phyloP scores from a whole-genome alignment of 352 stramenopile genomes.

The Globisporangium solare region DNA sequence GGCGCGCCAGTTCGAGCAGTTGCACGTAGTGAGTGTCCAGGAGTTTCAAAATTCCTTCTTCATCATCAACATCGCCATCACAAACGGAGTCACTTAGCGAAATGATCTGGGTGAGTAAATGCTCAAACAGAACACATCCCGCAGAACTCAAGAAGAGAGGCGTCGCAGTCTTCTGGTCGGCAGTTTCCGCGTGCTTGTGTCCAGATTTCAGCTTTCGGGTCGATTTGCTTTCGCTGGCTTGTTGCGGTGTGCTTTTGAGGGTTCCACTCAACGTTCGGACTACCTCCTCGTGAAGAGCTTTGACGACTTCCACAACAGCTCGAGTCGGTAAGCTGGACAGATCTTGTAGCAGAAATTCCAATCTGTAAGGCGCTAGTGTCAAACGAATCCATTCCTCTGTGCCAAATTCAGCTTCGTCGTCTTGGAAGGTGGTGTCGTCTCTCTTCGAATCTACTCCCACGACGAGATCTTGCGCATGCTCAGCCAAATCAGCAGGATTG shows the following conservation, averaged over 20 bases:
- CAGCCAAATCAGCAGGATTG: constrained; percentile 37
- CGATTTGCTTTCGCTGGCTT: not conserved
- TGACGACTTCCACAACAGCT: constrained; percentile 40
- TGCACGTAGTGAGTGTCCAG: constrained; percentile 51
- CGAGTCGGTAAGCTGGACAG: constrained; percentile 41
- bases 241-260: constrained; percentile 7
- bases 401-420: constrained; percentile 28
- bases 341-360: constrained; percentile 62
- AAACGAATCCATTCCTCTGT: constrained; percentile 56
- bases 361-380: constrained; percentile 59
- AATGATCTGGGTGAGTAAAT: constrained; percentile 45
- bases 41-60: constrained; percentile 35
- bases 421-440: constrained; percentile 5
- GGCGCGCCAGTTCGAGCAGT: constrained; percentile 35
- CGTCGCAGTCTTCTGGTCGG: not conserved
- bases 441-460: constrained; percentile 10
- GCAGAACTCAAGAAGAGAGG: constrained; percentile 5
- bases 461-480: constrained; percentile 46
- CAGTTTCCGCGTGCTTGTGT: not conserved
- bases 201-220: constrained; percentile 17
- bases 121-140: constrained; percentile 66
- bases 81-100: constrained; percentile 28
- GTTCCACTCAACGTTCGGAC: constrained; percentile 26
- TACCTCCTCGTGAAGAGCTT: constrained; percentile 54
- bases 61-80: constrained; percentile 38